Conservation (phyloP, 371 early-diverging fungal species). For the Mucor irregularis region DNA sequence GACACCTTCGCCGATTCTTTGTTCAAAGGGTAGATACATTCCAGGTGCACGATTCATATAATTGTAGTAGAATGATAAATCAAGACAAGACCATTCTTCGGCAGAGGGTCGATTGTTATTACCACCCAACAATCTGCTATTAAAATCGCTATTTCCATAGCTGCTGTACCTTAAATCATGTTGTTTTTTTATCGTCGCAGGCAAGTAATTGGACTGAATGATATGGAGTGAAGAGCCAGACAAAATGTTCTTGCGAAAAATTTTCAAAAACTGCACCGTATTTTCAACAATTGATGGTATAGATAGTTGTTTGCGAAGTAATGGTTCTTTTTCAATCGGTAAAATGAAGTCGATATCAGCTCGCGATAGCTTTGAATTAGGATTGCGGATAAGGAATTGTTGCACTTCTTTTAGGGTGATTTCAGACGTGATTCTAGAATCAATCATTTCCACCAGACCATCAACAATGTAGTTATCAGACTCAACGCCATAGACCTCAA, state of each 20-base stretch:
- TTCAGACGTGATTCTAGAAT: constrained; percentile 58
- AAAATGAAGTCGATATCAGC: constrained; percentile 72
- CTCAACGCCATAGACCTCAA: constrained; percentile 82
- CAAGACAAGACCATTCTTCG: constrained; percentile 23
- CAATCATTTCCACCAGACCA: constrained; percentile 70
- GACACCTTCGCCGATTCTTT: constrained; percentile 71
- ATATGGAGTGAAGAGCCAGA: constrained; percentile 42
- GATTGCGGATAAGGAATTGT: constrained; percentile 71
- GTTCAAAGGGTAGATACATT: constrained; percentile 58
- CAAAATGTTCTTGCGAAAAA: constrained; percentile 67
- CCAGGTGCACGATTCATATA: constrained; percentile 41
- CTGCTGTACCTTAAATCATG: constrained; percentile 49
- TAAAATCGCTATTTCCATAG: background rate
- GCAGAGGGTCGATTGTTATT: background rate
- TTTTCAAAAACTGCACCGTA: constrained; percentile 61
- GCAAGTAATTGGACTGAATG: constrained; percentile 60
- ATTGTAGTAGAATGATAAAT: constrained; percentile 48
- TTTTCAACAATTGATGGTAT: constrained; percentile 59
- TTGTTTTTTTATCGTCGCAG: constrained; percentile 43
- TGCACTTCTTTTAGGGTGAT: constrained; percentile 70
- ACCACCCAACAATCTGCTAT: background rate
- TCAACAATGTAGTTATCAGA: constrained; percentile 61
- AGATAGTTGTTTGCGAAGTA: constrained; percentile 36
- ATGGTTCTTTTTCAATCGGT: constrained; percentile 53
- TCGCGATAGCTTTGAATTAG: constrained; percentile 63